Percentiles rank a stretch among this genome's conserved stretches.
phyloP scores from a whole-genome alignment of 176 grass and related monocot genomes.

The Oryza brachyantha region DNA sequence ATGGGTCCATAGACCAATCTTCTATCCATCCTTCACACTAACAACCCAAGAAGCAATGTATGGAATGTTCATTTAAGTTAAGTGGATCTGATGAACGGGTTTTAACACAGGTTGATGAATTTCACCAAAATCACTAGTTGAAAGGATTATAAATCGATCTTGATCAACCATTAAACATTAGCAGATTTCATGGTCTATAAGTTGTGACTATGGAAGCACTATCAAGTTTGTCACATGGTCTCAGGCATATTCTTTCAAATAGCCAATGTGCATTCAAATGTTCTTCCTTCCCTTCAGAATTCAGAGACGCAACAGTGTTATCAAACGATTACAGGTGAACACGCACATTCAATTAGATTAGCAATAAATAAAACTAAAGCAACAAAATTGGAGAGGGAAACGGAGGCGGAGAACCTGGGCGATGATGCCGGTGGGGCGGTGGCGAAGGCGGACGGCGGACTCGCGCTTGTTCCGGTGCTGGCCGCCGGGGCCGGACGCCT shows the following conservation, averaged over 20 bases:
- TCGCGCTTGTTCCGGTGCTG: slow-evolving; percentile 99
- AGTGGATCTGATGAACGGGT: not conserved
- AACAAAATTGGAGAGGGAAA: not conserved
- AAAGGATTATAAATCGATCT: not conserved
- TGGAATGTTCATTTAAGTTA: not conserved
- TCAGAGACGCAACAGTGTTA: not conserved
- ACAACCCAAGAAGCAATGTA: not conserved
- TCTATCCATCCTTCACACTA: not conserved
- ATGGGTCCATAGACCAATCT: not conserved
- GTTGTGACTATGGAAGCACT: not conserved
- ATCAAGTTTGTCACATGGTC: not conserved
- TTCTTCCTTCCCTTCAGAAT: not conserved
- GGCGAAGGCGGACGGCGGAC: slow-evolving; percentile 71
- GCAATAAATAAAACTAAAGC: not conserved
- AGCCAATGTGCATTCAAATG: not conserved
- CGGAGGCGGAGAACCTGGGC: slow-evolving; percentile 52
- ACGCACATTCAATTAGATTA: not conserved
- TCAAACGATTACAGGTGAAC: too few relatives aligned
- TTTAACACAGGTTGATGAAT: not conserved
- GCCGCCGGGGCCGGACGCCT: slow-evolving; percentile 81
- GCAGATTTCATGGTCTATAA: not conserved
- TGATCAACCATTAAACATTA: not conserved
- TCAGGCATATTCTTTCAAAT: not conserved
- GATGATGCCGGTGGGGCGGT: slow-evolving; percentile 80
- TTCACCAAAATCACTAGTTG: not conserved